These are phyloP conservation scores for Kodamaea alishanica DNA, from an alignment of 1,139 yeast species.

Conservation along the genomic window DNA sequence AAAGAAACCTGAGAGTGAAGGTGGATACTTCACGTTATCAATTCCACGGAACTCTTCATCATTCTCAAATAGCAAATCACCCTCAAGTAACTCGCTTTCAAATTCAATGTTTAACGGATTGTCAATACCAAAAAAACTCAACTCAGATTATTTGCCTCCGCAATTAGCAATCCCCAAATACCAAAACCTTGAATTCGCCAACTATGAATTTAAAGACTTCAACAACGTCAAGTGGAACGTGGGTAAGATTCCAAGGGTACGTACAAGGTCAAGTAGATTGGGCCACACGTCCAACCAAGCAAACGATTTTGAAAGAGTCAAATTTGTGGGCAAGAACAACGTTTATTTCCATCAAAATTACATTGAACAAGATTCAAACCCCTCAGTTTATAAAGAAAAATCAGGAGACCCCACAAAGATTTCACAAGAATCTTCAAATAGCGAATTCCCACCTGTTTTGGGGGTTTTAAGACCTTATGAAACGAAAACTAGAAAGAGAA, in stretches of 20 bases:
- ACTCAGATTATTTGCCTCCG: slow-evolving; percentile 21
- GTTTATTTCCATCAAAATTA: slow-evolving; percentile 23
- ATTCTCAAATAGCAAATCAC: too few relatives aligned
- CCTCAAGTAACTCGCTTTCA: neutral
- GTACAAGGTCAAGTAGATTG: slow-evolving; percentile 14
- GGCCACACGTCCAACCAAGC: slow-evolving; percentile 7
- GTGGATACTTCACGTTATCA: slow-evolving; percentile 32
- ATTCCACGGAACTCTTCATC: slow-evolving; percentile 13
- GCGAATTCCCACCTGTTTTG: slow-evolving; percentile 37
- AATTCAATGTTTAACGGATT: slow-evolving; percentile 23
- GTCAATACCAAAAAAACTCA: slow-evolving; percentile 27
- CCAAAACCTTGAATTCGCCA: slow-evolving; percentile 16
- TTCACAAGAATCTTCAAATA: slow-evolving; percentile 22
- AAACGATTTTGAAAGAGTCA: slow-evolving; percentile 8
- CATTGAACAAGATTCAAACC: slow-evolving; percentile 16
- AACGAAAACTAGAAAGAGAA: slow-evolving; percentile 36
- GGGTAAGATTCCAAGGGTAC: slow-evolving; percentile 45
- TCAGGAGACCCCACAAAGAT: slow-evolving; percentile 25
- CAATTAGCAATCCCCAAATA: slow-evolving; percentile 4
- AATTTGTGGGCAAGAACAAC: slow-evolving; percentile 19
- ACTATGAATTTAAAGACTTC: slow-evolving; percentile 32
- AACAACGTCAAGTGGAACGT: slow-evolving; percentile 35
- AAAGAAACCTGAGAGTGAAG: slow-evolving; percentile 24
- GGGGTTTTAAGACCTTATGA: slow-evolving; percentile 56
- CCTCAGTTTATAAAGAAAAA: slow-evolving; percentile 18